Evolutionary conservation across 768 basidiomycete genomes (phyloP).

Genomic region (Hericium erinaceus): DNA sequence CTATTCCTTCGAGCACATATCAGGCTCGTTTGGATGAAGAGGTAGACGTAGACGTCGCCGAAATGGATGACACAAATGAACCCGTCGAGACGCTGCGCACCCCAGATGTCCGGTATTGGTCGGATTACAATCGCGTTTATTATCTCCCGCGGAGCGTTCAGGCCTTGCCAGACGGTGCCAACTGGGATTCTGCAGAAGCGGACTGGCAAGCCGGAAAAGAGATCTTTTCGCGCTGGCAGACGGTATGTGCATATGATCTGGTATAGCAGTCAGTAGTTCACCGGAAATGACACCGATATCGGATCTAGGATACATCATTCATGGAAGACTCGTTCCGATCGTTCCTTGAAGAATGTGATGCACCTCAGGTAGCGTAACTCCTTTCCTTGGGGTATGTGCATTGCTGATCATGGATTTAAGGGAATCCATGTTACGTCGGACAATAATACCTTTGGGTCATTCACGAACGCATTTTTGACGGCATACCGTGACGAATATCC

Average conservation of each 20-base stretch:
- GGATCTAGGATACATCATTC: slow-evolving; percentile 43
- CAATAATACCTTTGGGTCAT: slow-evolving; percentile 53
- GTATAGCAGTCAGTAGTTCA: not conserved
- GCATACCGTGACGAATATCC: slow-evolving; percentile 59
- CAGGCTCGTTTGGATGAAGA: slow-evolving; percentile 34
- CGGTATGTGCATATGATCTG: slow-evolving; percentile 29
- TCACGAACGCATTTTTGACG: slow-evolving; percentile 48
- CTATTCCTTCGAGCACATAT: slow-evolving; percentile 45
- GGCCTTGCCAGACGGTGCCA: slow-evolving; percentile 46
- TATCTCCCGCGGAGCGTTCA: slow-evolving; percentile 61
- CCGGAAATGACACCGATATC: not conserved
- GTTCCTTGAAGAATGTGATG: slow-evolving; percentile 69
- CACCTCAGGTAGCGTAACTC: slow-evolving; percentile 44
- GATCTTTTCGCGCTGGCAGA: slow-evolving; percentile 42
- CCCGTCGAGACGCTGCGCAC: slow-evolving; percentile 3
- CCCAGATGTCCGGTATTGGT: slow-evolving; percentile 49
- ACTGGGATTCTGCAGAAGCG: slow-evolving; percentile 43
- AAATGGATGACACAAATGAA: not conserved
- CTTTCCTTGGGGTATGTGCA: not conserved
- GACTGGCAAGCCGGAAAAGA: slow-evolving; percentile 51
- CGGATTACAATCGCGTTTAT: slow-evolving; percentile 56
- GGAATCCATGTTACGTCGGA: slow-evolving; percentile 65
- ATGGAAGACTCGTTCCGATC: slow-evolving; percentile 63
- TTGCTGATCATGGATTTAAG: slow-evolving; percentile 24
- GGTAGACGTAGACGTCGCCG: slow-evolving; percentile 13